These are phyloP conservation scores for Quercus mongolica DNA, from an alignment of 306 rosid genomes.

Conservation along the genomic window DNA sequence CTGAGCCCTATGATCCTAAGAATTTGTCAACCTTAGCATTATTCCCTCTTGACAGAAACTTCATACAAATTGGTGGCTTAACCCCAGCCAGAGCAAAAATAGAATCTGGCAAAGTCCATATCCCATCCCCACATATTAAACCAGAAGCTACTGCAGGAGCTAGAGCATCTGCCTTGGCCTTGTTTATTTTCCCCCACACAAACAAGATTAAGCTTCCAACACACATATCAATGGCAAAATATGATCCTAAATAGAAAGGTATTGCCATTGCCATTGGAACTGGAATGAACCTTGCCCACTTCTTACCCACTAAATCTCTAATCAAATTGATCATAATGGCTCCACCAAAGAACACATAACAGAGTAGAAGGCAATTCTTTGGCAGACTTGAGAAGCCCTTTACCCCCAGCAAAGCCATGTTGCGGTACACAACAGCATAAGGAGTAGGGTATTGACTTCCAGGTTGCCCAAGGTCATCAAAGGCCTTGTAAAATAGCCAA, in stretches of 20 bases:
- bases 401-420: slow-evolving; percentile 2
- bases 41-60: not conserved
- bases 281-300: not conserved
- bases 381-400: slow-evolving; percentile 9
- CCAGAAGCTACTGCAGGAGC: slow-evolving; percentile 14
- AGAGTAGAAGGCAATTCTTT: slow-evolving; percentile 3
- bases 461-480: not conserved
- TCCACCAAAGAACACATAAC: not conserved
- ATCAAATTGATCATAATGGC: slow-evolving; percentile 1
- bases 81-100: slow-evolving; percentile 7
- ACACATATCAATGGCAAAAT: slow-evolving; percentile 14
- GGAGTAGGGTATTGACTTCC: slow-evolving; percentile 2
- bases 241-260: slow-evolving; percentile 10
- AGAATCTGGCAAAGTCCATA: slow-evolving; percentile 7
- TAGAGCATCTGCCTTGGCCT: not conserved
- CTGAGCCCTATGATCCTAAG: not conserved
- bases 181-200: not conserved
- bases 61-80: slow-evolving; percentile 14
- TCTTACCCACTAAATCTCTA: not conserved
- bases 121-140: slow-evolving; percentile 12
- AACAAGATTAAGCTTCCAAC: slow-evolving; percentile 11
- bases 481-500: slow-evolving; percentile 14
- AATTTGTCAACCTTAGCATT: not conserved
- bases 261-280: slow-evolving; percentile 17
- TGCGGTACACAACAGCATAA: not conserved